Base-by-base conservation (phyloP, 2,329 filamentous ascomycete genomes). In the Xylaria sp. region DNA sequence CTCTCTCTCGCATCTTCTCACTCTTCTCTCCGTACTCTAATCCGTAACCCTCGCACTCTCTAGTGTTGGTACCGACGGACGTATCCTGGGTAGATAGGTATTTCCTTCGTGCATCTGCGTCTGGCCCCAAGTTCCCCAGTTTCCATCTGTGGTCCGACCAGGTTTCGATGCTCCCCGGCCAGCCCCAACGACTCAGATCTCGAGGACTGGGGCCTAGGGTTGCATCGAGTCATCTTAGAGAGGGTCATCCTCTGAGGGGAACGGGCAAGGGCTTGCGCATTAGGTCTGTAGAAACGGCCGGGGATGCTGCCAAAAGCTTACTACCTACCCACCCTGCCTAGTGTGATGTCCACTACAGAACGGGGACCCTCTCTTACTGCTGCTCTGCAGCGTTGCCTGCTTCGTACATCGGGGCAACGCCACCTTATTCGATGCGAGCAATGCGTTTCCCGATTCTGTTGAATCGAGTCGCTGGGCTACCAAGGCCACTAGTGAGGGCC, bases 181-280 rank as follows among this genome's bases (percentile, higher is more conserved):
- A 52, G 44, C 51, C 47, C 60, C 57, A 53, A 37, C 60, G 58
- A 64, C 49, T 63, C 58, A 63, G 52, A 64, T 63, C 53, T 52
- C 13, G 51, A 59, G 42, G 44, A 54, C 35, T 53, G n/a, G 52
- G 58, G 62, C 57, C 58, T 35, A 39, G 49, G 53, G 62, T 64
- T 63, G 54, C 62, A 64, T 64, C 54, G 51, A 42, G 37, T 57
- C 61, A 63, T 61, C 55, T 60, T 55, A 58, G 11, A 42, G 23
- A 42, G 48, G 44, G 52, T 54, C 56, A 58, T 59, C 46, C 52
- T 64, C 49, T 52, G 37, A 48, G 59, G 54, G 51, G 57, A 59
- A 48, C 23, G 23, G 4, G 23, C 23, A 30, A 30, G 23, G 23
- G 23, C 23, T 30, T 30, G 23, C 23, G 23, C 4, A 30, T 30